Percentiles rank a stretch among this genome's conserved stretches.
Evolutionary conservation across 2,329 filamentous ascomycete species (phyloP).

Genomic region (Ophiocordyceps camponoti-leonardi): DNA sequence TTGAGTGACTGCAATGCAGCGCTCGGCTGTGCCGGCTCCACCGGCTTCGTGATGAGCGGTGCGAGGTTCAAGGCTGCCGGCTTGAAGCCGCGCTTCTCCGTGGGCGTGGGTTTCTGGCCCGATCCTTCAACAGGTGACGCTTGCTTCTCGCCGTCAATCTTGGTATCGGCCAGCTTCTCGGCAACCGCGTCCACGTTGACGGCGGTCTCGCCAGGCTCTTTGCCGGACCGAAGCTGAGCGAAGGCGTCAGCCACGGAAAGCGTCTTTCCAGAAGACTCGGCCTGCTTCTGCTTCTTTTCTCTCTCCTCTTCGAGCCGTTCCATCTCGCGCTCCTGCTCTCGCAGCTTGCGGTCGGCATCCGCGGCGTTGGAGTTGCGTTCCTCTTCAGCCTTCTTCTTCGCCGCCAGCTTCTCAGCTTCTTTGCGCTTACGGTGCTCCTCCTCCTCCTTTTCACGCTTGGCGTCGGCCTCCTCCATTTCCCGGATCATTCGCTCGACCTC

Average conservation of each 20-base stretch:
- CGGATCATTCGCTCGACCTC: conserved; percentile 42
- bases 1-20: conserved; percentile 87
- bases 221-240: conserved; percentile 19
- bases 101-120: conserved; percentile 30
- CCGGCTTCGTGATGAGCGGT: conserved; percentile 60
- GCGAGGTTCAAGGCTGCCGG: conserved; percentile 79
- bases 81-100: conserved; percentile 51
- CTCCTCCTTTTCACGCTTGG: conserved; percentile 29
- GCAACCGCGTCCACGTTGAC: conserved; percentile 20
- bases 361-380: conserved; percentile 27
- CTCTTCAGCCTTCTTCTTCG: conserved; percentile 32
- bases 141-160: conserved; percentile 24
- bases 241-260: conserved; percentile 34
- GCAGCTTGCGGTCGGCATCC: conserved; percentile 47
- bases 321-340: conserved; percentile 56
- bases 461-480: conserved; percentile 43
- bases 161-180: conserved; percentile 34
- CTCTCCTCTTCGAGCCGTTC: conserved; percentile 56
- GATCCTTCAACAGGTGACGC: conserved; percentile 25
- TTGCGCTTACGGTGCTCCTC: conserved; percentile 28
- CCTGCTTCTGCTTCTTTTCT: conserved; percentile 35
- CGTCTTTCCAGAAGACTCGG: conserved; percentile 30
- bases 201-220: conserved; percentile 18
- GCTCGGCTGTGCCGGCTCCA: conserved; percentile 85
- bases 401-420: conserved; percentile 25